phyloP scores from a whole-genome alignment of 1,284 basidiomycete species.

The Cutaneotrichosporon curvatum region DNA sequence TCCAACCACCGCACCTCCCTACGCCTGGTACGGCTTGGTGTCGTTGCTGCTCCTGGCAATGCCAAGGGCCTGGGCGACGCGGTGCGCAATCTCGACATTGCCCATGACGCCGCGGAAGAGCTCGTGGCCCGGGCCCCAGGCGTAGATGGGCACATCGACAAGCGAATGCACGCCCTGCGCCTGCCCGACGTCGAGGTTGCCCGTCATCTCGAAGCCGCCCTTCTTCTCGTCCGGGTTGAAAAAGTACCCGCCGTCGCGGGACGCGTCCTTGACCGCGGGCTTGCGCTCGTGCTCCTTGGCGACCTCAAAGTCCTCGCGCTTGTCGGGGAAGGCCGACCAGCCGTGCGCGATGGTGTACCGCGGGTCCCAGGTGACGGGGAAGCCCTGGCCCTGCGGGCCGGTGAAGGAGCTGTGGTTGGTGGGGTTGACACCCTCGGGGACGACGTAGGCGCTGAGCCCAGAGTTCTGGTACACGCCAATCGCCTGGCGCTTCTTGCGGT shows the following conservation, averaged over 20 bases:
- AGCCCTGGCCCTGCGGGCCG: not conserved
- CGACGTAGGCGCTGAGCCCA: slow-evolving; percentile 41
- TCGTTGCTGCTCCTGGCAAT: slow-evolving; percentile 35
- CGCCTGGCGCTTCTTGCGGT: slow-evolving; percentile 43
- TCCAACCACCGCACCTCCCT: slow-evolving; percentile 1
- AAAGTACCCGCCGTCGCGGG: slow-evolving; percentile 24
- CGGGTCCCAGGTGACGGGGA: slow-evolving; percentile 29
- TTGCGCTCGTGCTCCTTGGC: slow-evolving; percentile 35
- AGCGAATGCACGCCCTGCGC: slow-evolving; percentile 45
- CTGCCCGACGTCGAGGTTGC: slow-evolving; percentile 36
- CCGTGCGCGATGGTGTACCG: slow-evolving; percentile 45
- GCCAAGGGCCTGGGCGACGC: slow-evolving; percentile 40
- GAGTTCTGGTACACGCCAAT: slow-evolving; percentile 43
- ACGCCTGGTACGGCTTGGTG: slow-evolving; percentile 30
- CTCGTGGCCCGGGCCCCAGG: slow-evolving; percentile 44
- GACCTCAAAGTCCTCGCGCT: slow-evolving; percentile 37
- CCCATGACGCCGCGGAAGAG: slow-evolving; percentile 43
- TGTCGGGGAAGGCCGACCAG: slow-evolving; percentile 41
- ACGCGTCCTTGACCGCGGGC: slow-evolving; percentile 32
- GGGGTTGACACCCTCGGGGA: slow-evolving; percentile 27
- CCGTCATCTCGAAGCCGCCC: slow-evolving; percentile 42
- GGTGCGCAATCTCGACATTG: slow-evolving; percentile 41
- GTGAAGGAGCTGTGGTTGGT: slow-evolving; percentile 31
- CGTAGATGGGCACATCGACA: slow-evolving; percentile 45
- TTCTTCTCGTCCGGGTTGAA: slow-evolving; percentile 44